Evolutionary conservation across 495 filamentous ascomycete genomes (phyloP), one percentile per base, ranked within the genome.

Genomic region (Aspergillus mulundensis): DNA sequence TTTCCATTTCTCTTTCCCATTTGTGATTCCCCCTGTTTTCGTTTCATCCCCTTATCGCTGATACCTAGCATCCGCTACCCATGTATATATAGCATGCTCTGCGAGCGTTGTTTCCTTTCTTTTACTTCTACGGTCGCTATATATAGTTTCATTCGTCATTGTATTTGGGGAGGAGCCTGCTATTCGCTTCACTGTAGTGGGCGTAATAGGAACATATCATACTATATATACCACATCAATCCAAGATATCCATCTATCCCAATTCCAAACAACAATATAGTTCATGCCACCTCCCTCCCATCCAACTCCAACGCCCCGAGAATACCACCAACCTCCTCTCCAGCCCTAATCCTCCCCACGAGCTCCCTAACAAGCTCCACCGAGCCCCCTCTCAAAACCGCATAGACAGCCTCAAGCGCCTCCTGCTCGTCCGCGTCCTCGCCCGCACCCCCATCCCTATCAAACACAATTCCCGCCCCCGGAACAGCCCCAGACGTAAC

Each of bases 331-430:
- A 54, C 50, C 23, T 28, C 34, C 39, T 57, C 57, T 8, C 57
- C 61, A 5, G 23, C 41, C 24, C 57, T 47, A 25, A 63, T 51
- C 40, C 54, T 55, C 19, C 24, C 30, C 7, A 63, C 46, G 21
- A 58, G 34, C 38, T 55, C 38, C 54, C 51, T 43, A n/a, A 49
- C 54, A 10, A 54, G 11, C 14, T 52, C 50, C 50, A 34, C 43
- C 46, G 54, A 51, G 8, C 61, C 57, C 18, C 42, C 46, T 25
- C 51, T 23, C 40, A 63, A 16, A 3, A 51, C 57, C 34, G 47
- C 38, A 56, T 63, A 63, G 32, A 63, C 46, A 0, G 52, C 57
- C 52, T 63, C 61, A 32, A 63, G 23, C 14, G 41, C 57, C 25
- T 44, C 25, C 25, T 8, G 25, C 25, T 28, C 25, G 25, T 28